Evolutionary conservation across 1,139 yeast genomes (phyloP).

Genomic region (Hansenula anomala): DNA sequence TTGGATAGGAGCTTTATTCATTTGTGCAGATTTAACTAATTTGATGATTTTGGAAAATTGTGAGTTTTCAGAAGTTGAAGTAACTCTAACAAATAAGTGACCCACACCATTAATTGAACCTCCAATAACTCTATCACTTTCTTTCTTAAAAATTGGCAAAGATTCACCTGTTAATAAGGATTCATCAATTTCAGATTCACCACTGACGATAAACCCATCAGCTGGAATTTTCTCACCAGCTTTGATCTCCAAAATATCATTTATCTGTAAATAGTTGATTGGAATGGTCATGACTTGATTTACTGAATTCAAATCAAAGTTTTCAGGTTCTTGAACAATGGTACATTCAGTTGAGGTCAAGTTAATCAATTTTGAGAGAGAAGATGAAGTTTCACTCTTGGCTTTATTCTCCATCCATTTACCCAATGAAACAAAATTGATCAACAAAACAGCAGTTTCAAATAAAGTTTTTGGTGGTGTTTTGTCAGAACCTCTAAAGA

Average conservation of each 20-base stretch:
- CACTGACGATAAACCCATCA: conserved; percentile 77
- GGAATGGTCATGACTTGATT: conserved; percentile 35
- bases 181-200: conserved; percentile 83
- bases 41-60: conserved; percentile 83
- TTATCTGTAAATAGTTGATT: conserved; percentile 70
- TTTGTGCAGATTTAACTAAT: conserved; percentile 85
- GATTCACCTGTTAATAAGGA: conserved; percentile 90
- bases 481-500: conserved; percentile 24
- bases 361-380: conserved; percentile 74
- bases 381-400: conserved; percentile 89
- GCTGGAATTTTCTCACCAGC: conserved; percentile 93
- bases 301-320: conserved; percentile 11
- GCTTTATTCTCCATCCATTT: conserved; percentile 90
- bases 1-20: conserved; percentile 86
- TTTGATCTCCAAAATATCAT: conserved; percentile 70
- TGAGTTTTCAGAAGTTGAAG: conserved; percentile 74
- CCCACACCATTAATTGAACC: conserved; percentile 89
- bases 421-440: conserved; percentile 80
- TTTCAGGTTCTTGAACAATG: conserved; percentile 37
- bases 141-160: conserved; percentile 57
- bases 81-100: conserved; percentile 61
- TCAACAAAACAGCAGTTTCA: conserved; percentile 84
- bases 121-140: conserved; percentile 69
- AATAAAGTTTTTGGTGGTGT: conserved; percentile 69
- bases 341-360: conserved; percentile 76